Conservation (phyloP, 257 asterid genomes). For the Cordia subcordata region DNA sequence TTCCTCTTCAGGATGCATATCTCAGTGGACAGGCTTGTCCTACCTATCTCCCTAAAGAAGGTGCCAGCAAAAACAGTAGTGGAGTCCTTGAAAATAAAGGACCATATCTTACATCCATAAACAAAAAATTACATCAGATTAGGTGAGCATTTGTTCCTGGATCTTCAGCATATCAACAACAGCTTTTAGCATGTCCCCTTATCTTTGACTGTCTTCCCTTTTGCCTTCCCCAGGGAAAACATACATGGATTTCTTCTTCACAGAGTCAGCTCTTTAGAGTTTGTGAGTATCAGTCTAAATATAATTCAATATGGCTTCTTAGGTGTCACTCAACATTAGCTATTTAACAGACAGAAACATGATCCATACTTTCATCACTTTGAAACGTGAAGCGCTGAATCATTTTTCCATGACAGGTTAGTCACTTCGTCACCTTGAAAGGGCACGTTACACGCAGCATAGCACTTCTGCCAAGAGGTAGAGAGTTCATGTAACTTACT, state of each 20-base stretch:
- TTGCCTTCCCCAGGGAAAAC: constrained; percentile 27
- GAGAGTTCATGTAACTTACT: constrained; percentile 33
- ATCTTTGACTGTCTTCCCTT: not conserved
- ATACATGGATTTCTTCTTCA: constrained; percentile 51
- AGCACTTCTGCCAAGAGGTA: constrained; percentile 48
- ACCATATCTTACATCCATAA: constrained; percentile 29
- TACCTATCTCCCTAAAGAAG: constrained; percentile 10
- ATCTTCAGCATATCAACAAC: not conserved
- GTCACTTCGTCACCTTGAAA: constrained; percentile 35
- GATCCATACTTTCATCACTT: not conserved
- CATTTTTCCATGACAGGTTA: constrained; percentile 28
- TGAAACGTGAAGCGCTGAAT: not conserved
- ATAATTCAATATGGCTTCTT: not conserved
- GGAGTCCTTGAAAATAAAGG: constrained; percentile 21
- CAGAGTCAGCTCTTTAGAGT: constrained; percentile 40
- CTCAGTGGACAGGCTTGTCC: constrained; percentile 26
- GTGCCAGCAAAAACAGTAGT: constrained; percentile 2
- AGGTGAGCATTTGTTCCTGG: constrained; percentile 30
- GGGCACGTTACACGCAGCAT: constrained; percentile 43
- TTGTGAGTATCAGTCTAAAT: constrained; percentile 32
- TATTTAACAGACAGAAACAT: not conserved
- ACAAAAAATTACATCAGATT: constrained; percentile 16
- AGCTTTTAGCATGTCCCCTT: not conserved
- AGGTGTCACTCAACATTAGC: not conserved
- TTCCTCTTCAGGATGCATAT: constrained; percentile 41